These are phyloP conservation scores for Aspergillus indologenus DNA, from an alignment of 495 filamentous ascomycete species.

Conservation along the genomic window DNA sequence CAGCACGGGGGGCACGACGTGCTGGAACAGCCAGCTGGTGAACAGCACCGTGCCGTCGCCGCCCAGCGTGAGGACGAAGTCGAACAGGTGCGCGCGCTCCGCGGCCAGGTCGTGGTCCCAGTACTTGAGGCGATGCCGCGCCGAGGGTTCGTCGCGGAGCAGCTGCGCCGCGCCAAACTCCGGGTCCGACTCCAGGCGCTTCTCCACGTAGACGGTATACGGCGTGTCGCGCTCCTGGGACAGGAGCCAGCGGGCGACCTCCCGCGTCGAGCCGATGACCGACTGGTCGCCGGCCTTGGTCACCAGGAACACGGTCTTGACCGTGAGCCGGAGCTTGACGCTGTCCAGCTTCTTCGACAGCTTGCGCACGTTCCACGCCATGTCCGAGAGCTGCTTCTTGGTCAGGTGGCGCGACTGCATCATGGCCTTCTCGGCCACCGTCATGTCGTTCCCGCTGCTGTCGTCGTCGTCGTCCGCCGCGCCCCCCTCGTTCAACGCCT, in stretches of 20 bases:
- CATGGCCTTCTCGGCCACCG: slow-evolving; percentile 26
- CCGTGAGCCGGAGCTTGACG: slow-evolving; percentile 73
- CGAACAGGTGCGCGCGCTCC: slow-evolving; percentile 78
- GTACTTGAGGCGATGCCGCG: slow-evolving; percentile 63
- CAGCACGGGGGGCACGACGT: slow-evolving; percentile 90
- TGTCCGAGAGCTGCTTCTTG: slow-evolving; percentile 88
- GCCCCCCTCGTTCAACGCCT: slow-evolving; percentile 23
- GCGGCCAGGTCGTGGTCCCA: slow-evolving; percentile 80
- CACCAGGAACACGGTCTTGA: slow-evolving; percentile 80
- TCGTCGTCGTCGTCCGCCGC: too few relatives aligned
- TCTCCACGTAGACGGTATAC: slow-evolving; percentile 79
- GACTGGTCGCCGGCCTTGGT: slow-evolving; percentile 84
- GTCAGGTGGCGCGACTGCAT: slow-evolving; percentile 69
- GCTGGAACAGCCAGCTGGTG: slow-evolving; percentile 93
- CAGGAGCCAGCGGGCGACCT: slow-evolving; percentile 83
- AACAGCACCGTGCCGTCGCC: slow-evolving; percentile 96
- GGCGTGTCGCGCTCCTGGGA: slow-evolving; percentile 61
- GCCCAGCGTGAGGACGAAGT: slow-evolving; percentile 92
- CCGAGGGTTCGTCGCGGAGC: slow-evolving; percentile 52
- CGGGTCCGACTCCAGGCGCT: slow-evolving; percentile 63
- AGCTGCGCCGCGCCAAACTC: slow-evolving; percentile 68
- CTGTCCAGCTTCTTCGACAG: slow-evolving; percentile 80
- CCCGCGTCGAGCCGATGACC: slow-evolving; percentile 73
- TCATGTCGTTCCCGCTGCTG: slow-evolving; percentile 18
- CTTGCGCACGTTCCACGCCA: slow-evolving; percentile 93